A percentile compares a stretch with the other conserved stretches of the same genome.
These are phyloP conservation scores for Globisporangium viniferum DNA, from an alignment of 352 stramenopile genomes.

Conservation along the genomic window DNA sequence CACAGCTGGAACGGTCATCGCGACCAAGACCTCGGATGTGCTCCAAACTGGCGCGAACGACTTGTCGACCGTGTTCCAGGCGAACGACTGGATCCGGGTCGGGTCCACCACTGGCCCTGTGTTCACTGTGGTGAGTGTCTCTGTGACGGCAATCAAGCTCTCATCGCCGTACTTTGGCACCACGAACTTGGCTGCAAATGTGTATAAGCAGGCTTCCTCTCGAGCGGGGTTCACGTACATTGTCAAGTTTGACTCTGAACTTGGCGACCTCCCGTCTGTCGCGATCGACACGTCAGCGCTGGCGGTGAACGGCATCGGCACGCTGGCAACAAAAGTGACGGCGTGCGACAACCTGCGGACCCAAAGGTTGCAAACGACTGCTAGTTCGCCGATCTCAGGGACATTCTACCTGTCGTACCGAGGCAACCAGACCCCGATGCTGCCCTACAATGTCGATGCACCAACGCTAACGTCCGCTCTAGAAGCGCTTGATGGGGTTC, in stretches of 20 bases:
- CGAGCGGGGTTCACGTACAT: constrained; percentile 63
- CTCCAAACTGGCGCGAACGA: constrained; percentile 48
- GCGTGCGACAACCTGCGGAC: constrained; percentile 83
- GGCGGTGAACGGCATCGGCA: constrained; percentile 24
- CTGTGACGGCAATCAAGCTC: constrained; percentile 68
- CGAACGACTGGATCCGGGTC: constrained; percentile 93
- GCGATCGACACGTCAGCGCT: constrained; percentile 55
- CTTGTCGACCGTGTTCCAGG: constrained; percentile 59
- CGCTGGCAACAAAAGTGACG: constrained; percentile 52
- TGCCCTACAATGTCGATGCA: constrained; percentile 62
- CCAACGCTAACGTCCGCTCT: constrained; percentile 54
- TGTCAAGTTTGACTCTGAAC: constrained; percentile 68
- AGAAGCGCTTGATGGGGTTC: constrained; percentile 67
- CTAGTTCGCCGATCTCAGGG: constrained; percentile 57
- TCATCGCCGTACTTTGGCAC: constrained; percentile 83
- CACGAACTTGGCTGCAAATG: constrained; percentile 36
- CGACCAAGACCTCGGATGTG: constrained; percentile 80
- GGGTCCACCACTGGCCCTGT: constrained; percentile 73
- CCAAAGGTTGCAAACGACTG: constrained; percentile 64
- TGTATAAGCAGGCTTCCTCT: constrained; percentile 82
- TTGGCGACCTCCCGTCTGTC: constrained; percentile 63
- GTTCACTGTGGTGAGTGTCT: constrained; percentile 80
- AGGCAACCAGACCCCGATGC: constrained; percentile 59
- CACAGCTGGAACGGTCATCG: constrained; percentile 40
- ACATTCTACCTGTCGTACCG: constrained; percentile 85